Conservation (phyloP, 805 yeast species). For the Myxozyma sirexii region DNA sequence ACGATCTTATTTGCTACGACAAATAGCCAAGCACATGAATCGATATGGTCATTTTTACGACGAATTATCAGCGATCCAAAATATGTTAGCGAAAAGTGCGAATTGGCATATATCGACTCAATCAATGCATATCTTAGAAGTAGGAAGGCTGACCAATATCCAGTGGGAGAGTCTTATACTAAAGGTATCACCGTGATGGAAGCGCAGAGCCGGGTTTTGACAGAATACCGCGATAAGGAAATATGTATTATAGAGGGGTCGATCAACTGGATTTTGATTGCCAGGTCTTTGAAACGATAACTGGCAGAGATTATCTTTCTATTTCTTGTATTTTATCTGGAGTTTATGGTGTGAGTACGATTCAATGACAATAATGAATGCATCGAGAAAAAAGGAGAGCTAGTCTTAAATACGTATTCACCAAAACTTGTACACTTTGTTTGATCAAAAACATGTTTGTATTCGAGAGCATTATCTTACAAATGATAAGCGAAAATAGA, state of each 20-base stretch:
- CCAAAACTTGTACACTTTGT: no score
- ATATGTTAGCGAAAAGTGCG: constrained; percentile 10
- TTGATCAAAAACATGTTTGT: no score
- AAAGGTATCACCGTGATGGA: not conserved
- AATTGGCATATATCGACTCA: constrained; percentile 1
- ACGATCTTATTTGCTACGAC: constrained; percentile 27
- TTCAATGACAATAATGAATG: not conserved
- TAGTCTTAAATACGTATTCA: no score
- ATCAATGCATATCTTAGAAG: constrained; percentile 18
- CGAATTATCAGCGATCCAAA: constrained; percentile 15
- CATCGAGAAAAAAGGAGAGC: no score
- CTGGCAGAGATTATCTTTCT: not conserved
- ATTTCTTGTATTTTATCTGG: not conserved
- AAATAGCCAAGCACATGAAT: constrained; percentile 25
- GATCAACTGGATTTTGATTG: constrained; percentile 13
- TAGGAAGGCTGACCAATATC: constrained; percentile 13
- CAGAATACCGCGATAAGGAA: constrained; percentile 16
- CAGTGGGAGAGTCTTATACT: not conserved
- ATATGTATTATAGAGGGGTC: constrained; percentile 11
- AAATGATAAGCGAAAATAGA: not conserved
- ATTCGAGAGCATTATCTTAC: not conserved
- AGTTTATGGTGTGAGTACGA: not conserved
- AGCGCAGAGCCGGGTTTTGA: constrained; percentile 9
- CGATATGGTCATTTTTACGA: constrained; percentile 27
- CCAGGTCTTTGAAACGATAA: not conserved